A percentile compares a stretch with the other conserved stretches of the same genome.
Evolutionary conservation across 805 yeast genomes (phyloP).

Genomic region (Myxozyma lipomycoides): DNA sequence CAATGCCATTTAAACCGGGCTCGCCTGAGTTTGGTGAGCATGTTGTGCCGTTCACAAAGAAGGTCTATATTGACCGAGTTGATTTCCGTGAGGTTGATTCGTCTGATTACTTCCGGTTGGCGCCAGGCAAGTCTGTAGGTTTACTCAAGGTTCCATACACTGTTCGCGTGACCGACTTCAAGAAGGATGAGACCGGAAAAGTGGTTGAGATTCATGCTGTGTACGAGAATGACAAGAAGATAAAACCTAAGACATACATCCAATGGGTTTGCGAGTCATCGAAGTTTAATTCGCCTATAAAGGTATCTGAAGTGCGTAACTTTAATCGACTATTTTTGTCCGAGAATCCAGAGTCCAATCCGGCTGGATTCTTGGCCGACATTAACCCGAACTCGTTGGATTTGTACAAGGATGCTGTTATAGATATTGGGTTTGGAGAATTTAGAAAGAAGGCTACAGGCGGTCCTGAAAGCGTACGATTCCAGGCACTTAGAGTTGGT

Average conservation of each 20-base stretch:
- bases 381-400: slow-evolving; percentile 76
- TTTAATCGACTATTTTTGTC: slow-evolving; percentile 84
- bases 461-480: slow-evolving; percentile 80
- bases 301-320: slow-evolving; percentile 71
- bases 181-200: slow-evolving; percentile 57
- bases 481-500: slow-evolving; percentile 97
- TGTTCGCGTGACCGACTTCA: slow-evolving; percentile 64
- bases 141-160: slow-evolving; percentile 85
- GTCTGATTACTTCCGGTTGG: slow-evolving; percentile 81
- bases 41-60: slow-evolving; percentile 73
- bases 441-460: slow-evolving; percentile 52
- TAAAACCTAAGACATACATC: slow-evolving; percentile 89
- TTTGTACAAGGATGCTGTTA: slow-evolving; percentile 57
- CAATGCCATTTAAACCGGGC: slow-evolving; percentile 90
- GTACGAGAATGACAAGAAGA: slow-evolving; percentile 64
- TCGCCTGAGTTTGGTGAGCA: slow-evolving; percentile 65
- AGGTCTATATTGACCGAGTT: slow-evolving; percentile 76
- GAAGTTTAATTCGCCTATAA: slow-evolving; percentile 58
- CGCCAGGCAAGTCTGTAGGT: slow-evolving; percentile 94
- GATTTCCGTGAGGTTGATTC: slow-evolving; percentile 72
- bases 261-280: slow-evolving; percentile 88
- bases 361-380: slow-evolving; percentile 83
- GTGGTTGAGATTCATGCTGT: slow-evolving; percentile 69
- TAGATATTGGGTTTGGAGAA: slow-evolving; percentile 73
- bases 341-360: slow-evolving; percentile 85